phyloP scores from a whole-genome alignment of 169 alveolate genomes.

The Plasmodium sp. region DNA sequence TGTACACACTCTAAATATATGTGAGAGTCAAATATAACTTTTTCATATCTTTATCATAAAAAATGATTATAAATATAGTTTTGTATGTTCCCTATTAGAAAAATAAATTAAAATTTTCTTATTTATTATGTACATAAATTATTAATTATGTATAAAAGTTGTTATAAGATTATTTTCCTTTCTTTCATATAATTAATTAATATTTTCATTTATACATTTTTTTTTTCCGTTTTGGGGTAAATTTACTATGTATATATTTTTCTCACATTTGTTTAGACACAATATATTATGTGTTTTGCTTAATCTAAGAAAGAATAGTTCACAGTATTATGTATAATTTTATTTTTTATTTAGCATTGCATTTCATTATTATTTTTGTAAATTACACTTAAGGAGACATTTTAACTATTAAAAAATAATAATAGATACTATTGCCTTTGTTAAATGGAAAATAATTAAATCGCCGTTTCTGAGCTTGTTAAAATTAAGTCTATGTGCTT shows the following conservation, averaged over 20 bases:
- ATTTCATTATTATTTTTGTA: neutral
- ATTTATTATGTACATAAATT: neutral
- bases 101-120: neutral
- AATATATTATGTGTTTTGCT: neutral
- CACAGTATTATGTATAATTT: neutral
- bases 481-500: neutral
- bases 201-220: neutral
- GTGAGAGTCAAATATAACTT: neutral
- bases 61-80: neutral
- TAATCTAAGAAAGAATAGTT: neutral
- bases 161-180: neutral
- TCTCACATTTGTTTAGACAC: neutral
- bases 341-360: neutral
- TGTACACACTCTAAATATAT: neutral
- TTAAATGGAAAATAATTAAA: neutral
- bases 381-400: neutral
- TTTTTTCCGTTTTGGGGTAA: neutral
- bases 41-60: neutral
- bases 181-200: neutral
- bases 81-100: neutral
- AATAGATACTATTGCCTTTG: neutral
- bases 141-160: neutral
- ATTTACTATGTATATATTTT: neutral
- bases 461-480: neutral
- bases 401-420: neutral